Evolutionary conservation across 2,329 filamentous ascomycete species (phyloP), one percentile per base, ranked within the genome.

Genomic region (Elsinoe ampelina): DNA sequence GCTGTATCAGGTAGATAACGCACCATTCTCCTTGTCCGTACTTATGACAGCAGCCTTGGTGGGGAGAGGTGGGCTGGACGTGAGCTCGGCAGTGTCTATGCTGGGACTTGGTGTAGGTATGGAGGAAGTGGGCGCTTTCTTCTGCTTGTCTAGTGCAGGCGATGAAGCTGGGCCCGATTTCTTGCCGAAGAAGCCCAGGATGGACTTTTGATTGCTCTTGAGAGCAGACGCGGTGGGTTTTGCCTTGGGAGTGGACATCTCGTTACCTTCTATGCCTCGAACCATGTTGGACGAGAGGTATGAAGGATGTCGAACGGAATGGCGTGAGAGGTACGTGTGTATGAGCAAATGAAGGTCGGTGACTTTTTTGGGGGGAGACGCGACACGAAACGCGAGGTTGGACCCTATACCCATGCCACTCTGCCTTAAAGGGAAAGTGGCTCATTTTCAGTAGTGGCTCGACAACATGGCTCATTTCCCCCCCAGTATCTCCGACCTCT

Each of bases 151-250:
- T 35, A 68, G 65, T 59, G 67, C 70, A 12, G 76, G 76, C 22
- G 77, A 74, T 15, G 75, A 75, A 57, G 64, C 61, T 59, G 62
- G 67, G 19, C 61, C 62, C 41, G 72, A 62, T 59, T 77, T 72
- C 68, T 79, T 89, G 62, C 85, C 79, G 66, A 92, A 92, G 77
- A 93, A 93, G 42, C 86, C 86, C 35, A 89, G 75, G 59, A 93
- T 89, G 55, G 85, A 87, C 65, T 81, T 83, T 66, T 83, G 83
- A 51, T 55, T 59, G 50, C 32, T 55, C 59, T 79, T 79, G 10
- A 76, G 71, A 11, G 72, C 58, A 52, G 58, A 71, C 43, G 72
- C 70, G 43, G 71, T 70, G 41, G 73, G 67, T 64, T 80, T 79
- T 65, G 73, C 75, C 52, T 68, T 67, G 48, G 73, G 73, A 1